These are phyloP conservation scores for Mortierella alpina DNA, from an alignment of 192 early-diverging fungal species.

Conservation along the genomic window DNA sequence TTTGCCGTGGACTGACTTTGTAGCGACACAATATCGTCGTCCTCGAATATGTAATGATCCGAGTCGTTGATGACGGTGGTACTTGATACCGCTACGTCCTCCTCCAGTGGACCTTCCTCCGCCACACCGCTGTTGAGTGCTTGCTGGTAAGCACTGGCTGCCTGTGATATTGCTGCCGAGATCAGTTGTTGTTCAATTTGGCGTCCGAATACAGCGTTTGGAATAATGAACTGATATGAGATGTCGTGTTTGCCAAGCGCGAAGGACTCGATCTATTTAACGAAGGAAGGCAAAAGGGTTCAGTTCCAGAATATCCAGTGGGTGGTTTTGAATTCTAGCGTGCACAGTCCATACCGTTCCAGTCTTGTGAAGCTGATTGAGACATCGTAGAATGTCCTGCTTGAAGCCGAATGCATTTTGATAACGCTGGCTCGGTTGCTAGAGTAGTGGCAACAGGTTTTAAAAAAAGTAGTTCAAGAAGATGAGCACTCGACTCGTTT, in stretches of 20 bases:
- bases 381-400: constrained; percentile 42
- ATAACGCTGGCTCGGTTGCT: constrained; percentile 52
- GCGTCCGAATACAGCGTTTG: constrained; percentile 37
- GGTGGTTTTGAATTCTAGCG: background rate
- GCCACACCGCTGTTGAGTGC: constrained; percentile 16
- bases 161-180: constrained; percentile 37
- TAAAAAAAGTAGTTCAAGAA: background rate
- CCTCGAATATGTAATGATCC: constrained; percentile 40
- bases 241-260: constrained; percentile 36
- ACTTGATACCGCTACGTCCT: background rate
- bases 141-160: constrained; percentile 38
- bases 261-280: constrained; percentile 30
- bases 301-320: background rate
- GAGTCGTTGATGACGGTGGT: constrained; percentile 13
- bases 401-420: constrained; percentile 47
- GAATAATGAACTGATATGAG: constrained; percentile 35
- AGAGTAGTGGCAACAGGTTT: background rate
- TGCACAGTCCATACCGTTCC: constrained; percentile 28
- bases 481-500: background rate
- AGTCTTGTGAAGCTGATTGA: constrained; percentile 16
- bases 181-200: constrained; percentile 42
- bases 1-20: constrained; percentile 19
- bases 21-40: constrained; percentile 33
- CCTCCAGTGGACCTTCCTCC: constrained; percentile 2
- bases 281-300: background rate